phyloP scores from a whole-genome alignment of 257 asterid genomes.

The Mentha longifolia region DNA sequence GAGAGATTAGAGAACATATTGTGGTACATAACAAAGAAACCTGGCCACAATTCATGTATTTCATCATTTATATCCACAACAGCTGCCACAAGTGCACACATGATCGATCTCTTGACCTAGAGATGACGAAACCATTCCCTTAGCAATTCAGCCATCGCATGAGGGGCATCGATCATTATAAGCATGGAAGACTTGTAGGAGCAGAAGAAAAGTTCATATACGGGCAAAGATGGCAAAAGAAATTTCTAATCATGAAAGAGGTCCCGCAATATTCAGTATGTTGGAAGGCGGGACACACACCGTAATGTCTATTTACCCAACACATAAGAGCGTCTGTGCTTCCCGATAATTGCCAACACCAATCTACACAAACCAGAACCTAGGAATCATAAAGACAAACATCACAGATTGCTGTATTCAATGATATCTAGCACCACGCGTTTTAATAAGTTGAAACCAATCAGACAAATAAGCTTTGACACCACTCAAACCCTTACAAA shows the following conservation, averaged over 20 bases:
- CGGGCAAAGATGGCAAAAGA: not conserved
- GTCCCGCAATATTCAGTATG: too few species aligned
- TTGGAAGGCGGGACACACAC: not conserved
- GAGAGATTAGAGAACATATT: too few species aligned
- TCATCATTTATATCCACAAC: not conserved
- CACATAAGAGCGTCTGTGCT: not conserved
- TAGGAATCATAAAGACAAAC: not conserved
- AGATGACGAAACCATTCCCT: not conserved
- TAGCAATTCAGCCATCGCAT: not conserved
- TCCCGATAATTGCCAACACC: slow-evolving; percentile 7
- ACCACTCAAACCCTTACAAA: not conserved
- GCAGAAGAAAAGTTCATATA: slow-evolving; percentile 1
- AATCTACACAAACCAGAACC: slow-evolving; percentile 19
- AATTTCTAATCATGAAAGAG: too few species aligned
- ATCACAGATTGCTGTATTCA: not conserved
- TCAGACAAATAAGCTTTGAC: not conserved
- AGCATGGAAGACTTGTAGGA: not conserved
- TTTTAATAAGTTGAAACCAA: not conserved
- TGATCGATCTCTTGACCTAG: not conserved
- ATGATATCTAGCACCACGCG: not conserved
- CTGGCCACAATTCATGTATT: not conserved
- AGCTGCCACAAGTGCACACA: not conserved
- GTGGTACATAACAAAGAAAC: not conserved
- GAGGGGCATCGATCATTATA: not conserved
- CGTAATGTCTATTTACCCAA: not conserved